Conservation (phyloP, 371 early-diverging fungal genomes). For the Saksenaea vasiformis region DNA sequence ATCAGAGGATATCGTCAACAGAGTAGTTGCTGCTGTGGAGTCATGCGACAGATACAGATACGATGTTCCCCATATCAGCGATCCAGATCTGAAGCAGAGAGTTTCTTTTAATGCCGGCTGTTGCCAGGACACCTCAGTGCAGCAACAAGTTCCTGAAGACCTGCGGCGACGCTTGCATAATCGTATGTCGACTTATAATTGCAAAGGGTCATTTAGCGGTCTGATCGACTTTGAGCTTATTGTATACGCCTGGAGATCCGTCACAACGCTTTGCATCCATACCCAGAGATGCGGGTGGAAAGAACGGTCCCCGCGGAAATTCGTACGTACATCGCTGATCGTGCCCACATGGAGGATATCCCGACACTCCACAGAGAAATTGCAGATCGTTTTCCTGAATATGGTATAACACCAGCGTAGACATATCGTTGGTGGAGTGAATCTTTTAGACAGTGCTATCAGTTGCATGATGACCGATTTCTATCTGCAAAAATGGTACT, state of each 20-base stretch:
- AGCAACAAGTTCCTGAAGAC: not conserved
- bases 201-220: not conserved
- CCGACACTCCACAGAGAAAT: too few relatives aligned
- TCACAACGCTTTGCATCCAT: not conserved
- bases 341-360: not conserved
- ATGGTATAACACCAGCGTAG: not conserved
- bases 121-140: not conserved
- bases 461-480: too few relatives aligned
- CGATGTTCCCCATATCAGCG: not conserved
- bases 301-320: not conserved
- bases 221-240: not conserved
- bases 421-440: not conserved
- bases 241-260: not conserved
- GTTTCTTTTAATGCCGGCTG: not conserved
- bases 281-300: not conserved
- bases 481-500: too few relatives aligned
- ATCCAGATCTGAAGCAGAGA: not conserved
- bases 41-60: not conserved
- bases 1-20: not conserved
- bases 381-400: not conserved
- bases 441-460: too few relatives aligned
- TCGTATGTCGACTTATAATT: not conserved
- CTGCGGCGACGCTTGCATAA: not conserved
- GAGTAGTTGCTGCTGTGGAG: too few relatives aligned
- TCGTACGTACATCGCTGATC: not conserved